phyloP scores from a whole-genome alignment of 2,329 filamentous ascomycete species.

The Arthrobotrys musiformis region DNA sequence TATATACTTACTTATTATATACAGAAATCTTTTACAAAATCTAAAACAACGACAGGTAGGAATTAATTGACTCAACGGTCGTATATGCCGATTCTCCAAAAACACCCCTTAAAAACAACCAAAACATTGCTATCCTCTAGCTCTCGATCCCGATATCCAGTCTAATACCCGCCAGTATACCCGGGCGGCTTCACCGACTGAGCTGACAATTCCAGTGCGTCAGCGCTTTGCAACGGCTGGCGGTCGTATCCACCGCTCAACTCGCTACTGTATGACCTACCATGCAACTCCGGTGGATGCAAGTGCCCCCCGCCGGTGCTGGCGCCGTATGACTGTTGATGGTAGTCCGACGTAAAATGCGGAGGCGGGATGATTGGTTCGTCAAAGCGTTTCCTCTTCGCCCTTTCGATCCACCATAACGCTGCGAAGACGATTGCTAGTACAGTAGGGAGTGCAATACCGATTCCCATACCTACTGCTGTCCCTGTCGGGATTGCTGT shows the following conservation, averaged over 20 bases:
- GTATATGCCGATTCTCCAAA: not conserved
- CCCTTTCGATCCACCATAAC: slow-evolving; percentile 30
- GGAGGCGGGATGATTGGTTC: slow-evolving; percentile 31
- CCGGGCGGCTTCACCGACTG: slow-evolving; percentile 24
- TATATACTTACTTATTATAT: not conserved
- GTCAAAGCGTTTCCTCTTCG: not conserved
- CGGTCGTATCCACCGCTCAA: slow-evolving; percentile 6
- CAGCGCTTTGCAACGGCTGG: not conserved
- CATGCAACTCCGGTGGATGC: slow-evolving; percentile 16
- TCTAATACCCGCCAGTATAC: slow-evolving; percentile 2
- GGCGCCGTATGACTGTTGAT: not conserved
- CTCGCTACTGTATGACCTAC: slow-evolving; percentile 28
- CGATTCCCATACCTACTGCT: slow-evolving; percentile 31
- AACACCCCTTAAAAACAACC: not conserved
- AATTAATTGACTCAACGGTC: not conserved
- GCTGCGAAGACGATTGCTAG: slow-evolving; percentile 31
- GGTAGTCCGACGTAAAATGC: not conserved
- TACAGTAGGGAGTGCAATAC: slow-evolving; percentile 19
- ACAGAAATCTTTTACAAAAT: not conserved
- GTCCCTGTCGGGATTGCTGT: slow-evolving; percentile 23
- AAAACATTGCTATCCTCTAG: not conserved
- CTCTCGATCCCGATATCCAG: not conserved
- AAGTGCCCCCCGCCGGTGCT: not conserved
- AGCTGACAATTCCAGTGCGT: slow-evolving; percentile 18
- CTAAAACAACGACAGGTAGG: too few relatives aligned